Evolutionary conservation across 345 rosid genomes (phyloP).

Genomic region (Murraya koenigii): DNA sequence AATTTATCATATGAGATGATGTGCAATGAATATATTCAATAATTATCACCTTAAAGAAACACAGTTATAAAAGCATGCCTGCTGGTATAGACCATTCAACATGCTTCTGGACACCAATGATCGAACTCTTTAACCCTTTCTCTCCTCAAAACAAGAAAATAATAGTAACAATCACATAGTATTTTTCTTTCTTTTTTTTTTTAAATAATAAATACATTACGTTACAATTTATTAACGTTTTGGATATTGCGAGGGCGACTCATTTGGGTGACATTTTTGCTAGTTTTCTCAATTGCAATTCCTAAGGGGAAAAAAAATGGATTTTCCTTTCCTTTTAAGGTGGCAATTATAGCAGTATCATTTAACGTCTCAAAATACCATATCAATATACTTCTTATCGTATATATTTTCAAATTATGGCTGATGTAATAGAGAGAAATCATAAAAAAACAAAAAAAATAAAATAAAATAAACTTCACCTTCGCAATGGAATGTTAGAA

Average conservation of each 20-base stretch:
- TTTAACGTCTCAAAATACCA: not conserved
- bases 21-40: not conserved
- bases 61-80: slow-evolving; percentile 10
- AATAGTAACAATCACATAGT: not conserved
- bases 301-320: not conserved
- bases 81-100: not conserved
- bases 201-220: no score
- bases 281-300: not conserved
- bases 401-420: not conserved
- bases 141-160: not conserved
- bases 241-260: no score
- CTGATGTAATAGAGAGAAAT: not conserved
- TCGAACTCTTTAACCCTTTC: not conserved
- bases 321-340: not conserved
- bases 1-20: not conserved
- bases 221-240: no score
- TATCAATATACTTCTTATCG: no score
- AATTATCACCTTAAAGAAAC: not conserved
- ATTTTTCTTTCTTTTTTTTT: not conserved
- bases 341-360: not conserved
- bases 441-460: no score
- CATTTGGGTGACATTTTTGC: no score
- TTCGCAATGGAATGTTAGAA: not conserved
- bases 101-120: slow-evolving; percentile 8
- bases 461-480: not conserved